Base-by-base conservation (phyloP, 495 filamentous ascomycete species). In the Hypoxylon fuscum region DNA sequence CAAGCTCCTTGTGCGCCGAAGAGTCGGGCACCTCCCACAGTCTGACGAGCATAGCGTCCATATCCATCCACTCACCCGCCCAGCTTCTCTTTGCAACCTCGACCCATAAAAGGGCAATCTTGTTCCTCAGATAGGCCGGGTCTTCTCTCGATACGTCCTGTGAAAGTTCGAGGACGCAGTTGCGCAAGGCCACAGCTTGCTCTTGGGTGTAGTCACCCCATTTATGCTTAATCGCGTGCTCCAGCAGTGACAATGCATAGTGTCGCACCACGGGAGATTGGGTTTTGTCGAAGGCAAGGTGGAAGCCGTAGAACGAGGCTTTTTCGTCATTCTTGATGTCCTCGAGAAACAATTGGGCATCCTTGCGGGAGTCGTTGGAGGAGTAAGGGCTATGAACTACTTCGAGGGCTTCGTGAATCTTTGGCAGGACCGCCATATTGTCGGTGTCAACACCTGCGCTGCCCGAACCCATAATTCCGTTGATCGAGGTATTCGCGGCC, bases 81-180 rank as follows among this genome's bases (percentile, higher is more conserved):
- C 96, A 99, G 67, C 85, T 90, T 68, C 93, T 83, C 78, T 99
- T 98, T 21, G 93, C 92, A 47, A 96, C 76, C 72, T 97, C 95
- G 5, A 92, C 90, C 96, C 95, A 98, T 55, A 98, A 76, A 75
- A 94, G 89, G n/a, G 92, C 91, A 27, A 95, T 88, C 75, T 98
- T 98, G 77, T 95, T 98, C 67, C 93, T 85, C 61, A 98, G 75
- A 68, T 91, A 98, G 18, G 82, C 65, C 2, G 93, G 91, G 70
- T 99, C 94, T 18, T 88, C 81, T 47, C 84, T 82, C 8, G 83
- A 78, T 51, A 94, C 80, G 51, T 81, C 79, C 64, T 88, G 85
- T n/a, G 93, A 89, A 12, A 99, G 85, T 70, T 88, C 78, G 27
- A 96, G 74, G 29, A 96, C 82, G 83, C 91, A 92, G 35, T 79